Evolutionary conservation across 345 rosid genomes (phyloP).

Genomic region (Eucalyptus cloeziana): DNA sequence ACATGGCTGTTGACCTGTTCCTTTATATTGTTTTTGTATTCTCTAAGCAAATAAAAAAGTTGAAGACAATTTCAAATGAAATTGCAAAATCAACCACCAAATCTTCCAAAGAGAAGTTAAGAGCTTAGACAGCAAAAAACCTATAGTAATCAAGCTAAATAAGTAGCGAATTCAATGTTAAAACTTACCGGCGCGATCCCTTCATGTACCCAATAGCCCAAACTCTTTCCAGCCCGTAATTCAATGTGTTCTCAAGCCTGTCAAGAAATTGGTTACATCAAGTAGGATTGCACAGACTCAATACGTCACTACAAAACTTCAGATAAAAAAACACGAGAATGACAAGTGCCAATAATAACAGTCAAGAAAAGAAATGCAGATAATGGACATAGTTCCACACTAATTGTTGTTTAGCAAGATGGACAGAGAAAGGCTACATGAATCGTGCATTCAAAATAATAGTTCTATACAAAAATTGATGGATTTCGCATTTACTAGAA

Average conservation of each 20-base stretch:
- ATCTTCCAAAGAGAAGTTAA: not conserved
- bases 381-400: not conserved
- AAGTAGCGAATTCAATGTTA: not conserved
- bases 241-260: slow-evolving; percentile 81
- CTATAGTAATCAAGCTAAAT: not conserved
- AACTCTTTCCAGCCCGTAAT: slow-evolving; percentile 93
- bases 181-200: slow-evolving; percentile 72
- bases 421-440: not conserved
- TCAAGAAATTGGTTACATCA: not conserved
- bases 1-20: not conserved
- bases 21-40: not conserved
- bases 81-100: not conserved
- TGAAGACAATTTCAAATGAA: not conserved
- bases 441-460: not conserved
- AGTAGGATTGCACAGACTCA: not conserved
- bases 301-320: not conserved
- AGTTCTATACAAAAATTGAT: not conserved
- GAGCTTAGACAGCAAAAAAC: not conserved
- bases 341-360: not conserved
- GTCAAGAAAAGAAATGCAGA: not conserved
- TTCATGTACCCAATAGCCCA: slow-evolving; percentile 87
- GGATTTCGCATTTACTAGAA: not conserved
- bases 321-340: not conserved
- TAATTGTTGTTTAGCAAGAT: not conserved
- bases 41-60: not conserved